Percentiles rank a stretch among this genome's conserved stretches.
These are phyloP conservation scores for Diaporthe ampelina DNA, from an alignment of 2,329 filamentous ascomycete genomes.

Conservation along the genomic window DNA sequence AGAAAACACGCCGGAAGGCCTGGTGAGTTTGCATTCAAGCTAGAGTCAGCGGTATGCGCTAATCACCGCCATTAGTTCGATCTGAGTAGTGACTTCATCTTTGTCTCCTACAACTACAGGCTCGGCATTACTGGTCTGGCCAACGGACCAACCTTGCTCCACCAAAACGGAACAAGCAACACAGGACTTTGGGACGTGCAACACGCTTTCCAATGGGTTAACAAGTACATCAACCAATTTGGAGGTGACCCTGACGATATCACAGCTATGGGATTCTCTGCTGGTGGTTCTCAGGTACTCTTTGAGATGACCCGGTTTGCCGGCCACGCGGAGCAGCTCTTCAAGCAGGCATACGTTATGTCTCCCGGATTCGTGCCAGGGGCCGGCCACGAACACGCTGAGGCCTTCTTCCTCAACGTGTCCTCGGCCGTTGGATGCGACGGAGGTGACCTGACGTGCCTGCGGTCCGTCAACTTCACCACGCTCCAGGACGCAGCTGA, in stretches of 20 bases:
- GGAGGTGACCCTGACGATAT: slow-evolving; percentile 57
- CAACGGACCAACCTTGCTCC: slow-evolving; percentile 47
- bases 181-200: slow-evolving; percentile 55
- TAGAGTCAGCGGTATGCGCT: slow-evolving; percentile 51
- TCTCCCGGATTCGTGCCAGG: slow-evolving; percentile 54
- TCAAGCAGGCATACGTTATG: slow-evolving; percentile 52
- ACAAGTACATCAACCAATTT: slow-evolving; percentile 55
- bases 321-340: slow-evolving; percentile 59
- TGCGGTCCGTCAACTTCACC: slow-evolving; percentile 46
- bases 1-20: slow-evolving; percentile 52
- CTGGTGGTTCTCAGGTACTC: slow-evolving; percentile 62
- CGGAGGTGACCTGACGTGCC: slow-evolving; percentile 48
- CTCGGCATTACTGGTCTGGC: slow-evolving; percentile 62
- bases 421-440: slow-evolving; percentile 46
- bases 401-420: slow-evolving; percentile 43
- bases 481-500: slow-evolving; percentile 46
- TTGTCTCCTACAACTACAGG: slow-evolving; percentile 64
- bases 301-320: slow-evolving; percentile 62
- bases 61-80: slow-evolving; percentile 51
- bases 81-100: slow-evolving; percentile 51
- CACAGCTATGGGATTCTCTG: slow-evolving; percentile 59
- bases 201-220: slow-evolving; percentile 58
- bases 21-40: slow-evolving; percentile 48
- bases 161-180: slow-evolving; percentile 57
- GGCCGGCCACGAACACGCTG: slow-evolving; percentile 52